Evolutionary conservation across 148 eudicot species (phyloP).

Genomic region (Fagopyrum tataricum): DNA sequence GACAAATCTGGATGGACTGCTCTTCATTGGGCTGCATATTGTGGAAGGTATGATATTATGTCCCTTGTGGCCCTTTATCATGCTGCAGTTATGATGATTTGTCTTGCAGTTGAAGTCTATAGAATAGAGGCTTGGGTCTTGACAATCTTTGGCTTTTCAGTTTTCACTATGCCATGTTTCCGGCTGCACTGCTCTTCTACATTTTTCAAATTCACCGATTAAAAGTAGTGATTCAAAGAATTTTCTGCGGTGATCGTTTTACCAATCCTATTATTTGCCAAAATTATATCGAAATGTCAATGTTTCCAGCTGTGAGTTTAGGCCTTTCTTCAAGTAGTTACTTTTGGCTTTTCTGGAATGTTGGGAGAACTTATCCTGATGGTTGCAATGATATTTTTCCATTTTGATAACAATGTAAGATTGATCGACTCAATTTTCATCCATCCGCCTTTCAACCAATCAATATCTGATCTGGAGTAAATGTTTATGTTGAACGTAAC

Average conservation of each 20-base stretch:
- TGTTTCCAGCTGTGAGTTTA: background rate
- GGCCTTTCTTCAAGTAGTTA: background rate
- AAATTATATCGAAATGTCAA: background rate
- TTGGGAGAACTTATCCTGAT: background rate
- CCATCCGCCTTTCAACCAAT: background rate
- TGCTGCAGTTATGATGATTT: background rate
- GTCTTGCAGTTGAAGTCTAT: background rate
- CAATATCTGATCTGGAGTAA: slow-evolving; percentile 1
- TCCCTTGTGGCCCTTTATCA: background rate
- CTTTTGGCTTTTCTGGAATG: background rate
- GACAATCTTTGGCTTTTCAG: background rate
- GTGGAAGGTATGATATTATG: slow-evolving; percentile 56
- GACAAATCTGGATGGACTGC: slow-evolving; percentile 97
- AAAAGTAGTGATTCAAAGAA: background rate
- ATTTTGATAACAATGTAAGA: background rate
- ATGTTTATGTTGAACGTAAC: background rate
- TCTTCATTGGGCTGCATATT: slow-evolving; percentile 96
- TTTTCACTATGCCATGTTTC: background rate
- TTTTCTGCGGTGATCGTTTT: no score
- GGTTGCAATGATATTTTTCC: slow-evolving; percentile 5
- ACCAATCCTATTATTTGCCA: background rate
- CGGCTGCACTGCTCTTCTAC: background rate
- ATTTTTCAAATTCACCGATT: background rate
- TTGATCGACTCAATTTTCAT: background rate
- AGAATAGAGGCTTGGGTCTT: background rate